A percentile compares a stretch with the other conserved stretches of the same genome.
Conservation (phyloP, 2,329 filamentous ascomycete genomes). For the Fusarium hainanense region DNA sequence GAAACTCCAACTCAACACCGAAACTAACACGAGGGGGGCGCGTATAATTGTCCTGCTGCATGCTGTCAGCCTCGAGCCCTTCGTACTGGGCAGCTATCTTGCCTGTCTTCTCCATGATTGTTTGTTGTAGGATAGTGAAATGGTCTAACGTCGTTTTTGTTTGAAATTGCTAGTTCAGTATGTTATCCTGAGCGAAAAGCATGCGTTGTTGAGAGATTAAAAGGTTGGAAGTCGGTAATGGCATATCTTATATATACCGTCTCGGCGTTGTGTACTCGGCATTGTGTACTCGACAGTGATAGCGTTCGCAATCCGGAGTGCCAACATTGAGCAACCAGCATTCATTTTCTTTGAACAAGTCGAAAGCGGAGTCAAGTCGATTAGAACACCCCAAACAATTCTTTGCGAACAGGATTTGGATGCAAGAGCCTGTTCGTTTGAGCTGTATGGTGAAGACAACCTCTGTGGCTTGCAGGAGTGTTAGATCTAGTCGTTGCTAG, state of each 20-base stretch:
- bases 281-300: background rate
- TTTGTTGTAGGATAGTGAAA: background rate
- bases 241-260: background rate
- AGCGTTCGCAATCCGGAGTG: background rate
- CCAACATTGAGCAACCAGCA: background rate
- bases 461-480: background rate
- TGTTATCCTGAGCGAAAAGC: background rate
- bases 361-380: background rate
- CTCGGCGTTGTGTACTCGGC: background rate
- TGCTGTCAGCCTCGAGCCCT: background rate
- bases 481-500: background rate
- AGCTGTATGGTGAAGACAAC: background rate
- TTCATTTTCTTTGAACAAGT: background rate
- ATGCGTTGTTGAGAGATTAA: background rate
- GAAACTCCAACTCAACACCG: conserved; percentile 38
- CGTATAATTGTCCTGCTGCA: conserved; percentile 17
- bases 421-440: background rate
- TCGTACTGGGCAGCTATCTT: background rate
- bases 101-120: background rate
- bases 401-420: background rate
- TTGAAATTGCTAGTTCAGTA: background rate
- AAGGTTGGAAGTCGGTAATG: background rate
- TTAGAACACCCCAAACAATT: background rate
- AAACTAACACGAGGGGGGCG: conserved; percentile 35
- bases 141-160: background rate